These are phyloP conservation scores for Cytospora piceicola DNA, from an alignment of 2,329 filamentous ascomycete species.

Conservation along the genomic window DNA sequence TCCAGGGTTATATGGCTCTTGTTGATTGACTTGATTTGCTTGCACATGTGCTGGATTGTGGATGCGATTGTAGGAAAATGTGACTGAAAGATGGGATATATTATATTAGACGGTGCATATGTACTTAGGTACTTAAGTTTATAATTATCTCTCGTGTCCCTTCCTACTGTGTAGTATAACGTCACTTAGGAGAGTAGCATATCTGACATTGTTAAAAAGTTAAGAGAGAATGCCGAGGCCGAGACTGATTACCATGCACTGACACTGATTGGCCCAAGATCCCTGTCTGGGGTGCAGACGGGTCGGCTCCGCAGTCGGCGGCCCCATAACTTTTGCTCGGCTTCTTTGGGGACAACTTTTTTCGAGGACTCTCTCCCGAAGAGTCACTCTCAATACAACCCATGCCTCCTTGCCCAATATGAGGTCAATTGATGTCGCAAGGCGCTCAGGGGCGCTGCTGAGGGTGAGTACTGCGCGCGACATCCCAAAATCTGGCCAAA, in stretches of 20 bases:
- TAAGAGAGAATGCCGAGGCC: not conserved
- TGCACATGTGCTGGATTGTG: too few species aligned
- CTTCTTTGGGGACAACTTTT: constrained; percentile 24
- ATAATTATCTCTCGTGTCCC: not conserved
- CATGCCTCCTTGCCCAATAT: constrained; percentile 39
- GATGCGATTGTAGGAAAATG: too few species aligned
- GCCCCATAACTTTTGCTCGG: constrained; percentile 18
- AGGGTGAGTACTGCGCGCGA: constrained; percentile 41
- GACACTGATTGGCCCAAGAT: constrained; percentile 23
- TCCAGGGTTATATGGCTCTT: too few species aligned
- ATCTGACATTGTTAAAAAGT: too few species aligned
- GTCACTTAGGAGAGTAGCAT: not conserved
- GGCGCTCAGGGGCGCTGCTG: constrained; percentile 53
- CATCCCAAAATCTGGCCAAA: not conserved
- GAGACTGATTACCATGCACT: constrained; percentile 8
- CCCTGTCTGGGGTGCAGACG: constrained; percentile 17
- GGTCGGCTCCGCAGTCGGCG: constrained; percentile 29
- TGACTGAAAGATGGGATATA: not conserved
- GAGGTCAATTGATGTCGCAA: constrained; percentile 56
- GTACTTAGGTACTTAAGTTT: not conserved
- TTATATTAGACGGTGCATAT: not conserved
- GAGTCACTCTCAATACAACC: constrained; percentile 21
- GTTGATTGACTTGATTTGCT: too few species aligned
- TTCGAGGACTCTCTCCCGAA: not conserved
- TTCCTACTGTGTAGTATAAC: too few species aligned